Conservation (phyloP, 2,329 filamentous ascomycete species). For the Rugonectria rugulosa region DNA sequence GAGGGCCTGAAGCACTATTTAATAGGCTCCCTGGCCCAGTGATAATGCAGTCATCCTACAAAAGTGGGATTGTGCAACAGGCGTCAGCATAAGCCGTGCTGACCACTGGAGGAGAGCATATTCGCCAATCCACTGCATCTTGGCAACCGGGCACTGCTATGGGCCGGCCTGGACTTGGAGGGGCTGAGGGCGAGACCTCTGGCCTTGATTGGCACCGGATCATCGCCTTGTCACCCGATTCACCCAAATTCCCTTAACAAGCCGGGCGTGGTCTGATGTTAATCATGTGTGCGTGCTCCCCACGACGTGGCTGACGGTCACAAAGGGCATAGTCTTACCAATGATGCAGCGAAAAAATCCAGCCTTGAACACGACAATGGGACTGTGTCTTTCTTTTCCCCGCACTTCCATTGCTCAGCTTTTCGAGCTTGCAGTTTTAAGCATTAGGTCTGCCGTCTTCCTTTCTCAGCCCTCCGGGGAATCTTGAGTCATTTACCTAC, state of each 20-base stretch:
- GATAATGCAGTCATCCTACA: too few relatives aligned
- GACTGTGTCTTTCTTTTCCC: too few relatives aligned
- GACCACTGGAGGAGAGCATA: neutral
- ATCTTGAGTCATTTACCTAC: neutral
- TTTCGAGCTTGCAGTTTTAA: neutral
- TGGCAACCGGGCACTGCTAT: neutral
- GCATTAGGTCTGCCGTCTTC: neutral
- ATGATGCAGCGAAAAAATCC: neutral
- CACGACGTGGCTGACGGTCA: neutral
- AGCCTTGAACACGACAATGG: neutral
- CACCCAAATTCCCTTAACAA: neutral
- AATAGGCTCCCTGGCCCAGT: too few relatives aligned
- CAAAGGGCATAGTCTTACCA: neutral
- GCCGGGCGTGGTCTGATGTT: neutral
- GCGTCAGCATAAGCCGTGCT: too few relatives aligned
- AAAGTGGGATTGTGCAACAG: neutral
- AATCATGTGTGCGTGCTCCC: neutral
- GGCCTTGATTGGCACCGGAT: neutral
- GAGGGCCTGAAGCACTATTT: too few relatives aligned
- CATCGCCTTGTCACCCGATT: neutral
- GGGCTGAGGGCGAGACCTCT: neutral
- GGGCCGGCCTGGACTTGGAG: neutral
- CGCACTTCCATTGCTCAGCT: neutral
- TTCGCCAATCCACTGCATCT: neutral
- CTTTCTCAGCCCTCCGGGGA: neutral